These are phyloP conservation scores for Eragrostis curvula DNA, from an alignment of 176 grass and related monocot species.

Conservation along the genomic window DNA sequence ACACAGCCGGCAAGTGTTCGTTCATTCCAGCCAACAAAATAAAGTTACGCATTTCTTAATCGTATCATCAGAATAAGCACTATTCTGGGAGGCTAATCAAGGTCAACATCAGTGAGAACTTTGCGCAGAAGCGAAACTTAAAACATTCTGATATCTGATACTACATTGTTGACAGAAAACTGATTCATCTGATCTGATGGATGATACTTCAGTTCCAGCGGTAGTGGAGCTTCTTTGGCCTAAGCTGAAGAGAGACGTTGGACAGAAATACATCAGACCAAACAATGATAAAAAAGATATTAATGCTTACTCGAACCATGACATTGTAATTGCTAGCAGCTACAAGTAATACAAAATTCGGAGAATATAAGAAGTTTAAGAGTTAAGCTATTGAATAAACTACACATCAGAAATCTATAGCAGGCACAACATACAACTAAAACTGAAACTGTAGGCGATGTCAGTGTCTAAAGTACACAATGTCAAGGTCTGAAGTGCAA, in stretches of 20 bases:
- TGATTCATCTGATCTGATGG: not conserved
- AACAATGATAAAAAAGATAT: not conserved
- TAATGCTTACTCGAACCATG: not conserved
- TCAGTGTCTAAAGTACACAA: not conserved
- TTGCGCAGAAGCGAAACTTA: not conserved
- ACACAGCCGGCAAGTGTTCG: not conserved
- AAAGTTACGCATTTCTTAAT: not conserved
- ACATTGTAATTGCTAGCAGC: not conserved
- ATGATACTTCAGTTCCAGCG: not conserved
- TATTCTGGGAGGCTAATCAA: not conserved
- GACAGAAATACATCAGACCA: conserved; percentile 5
- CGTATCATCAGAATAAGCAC: not conserved
- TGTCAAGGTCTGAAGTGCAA: not conserved
- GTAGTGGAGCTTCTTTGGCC: conserved; percentile 16
- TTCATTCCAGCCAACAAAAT: conserved; percentile 16
- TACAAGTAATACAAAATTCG: not conserved
- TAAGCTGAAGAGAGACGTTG: conserved; percentile 22
- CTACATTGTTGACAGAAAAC: too few species aligned
- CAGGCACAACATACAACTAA: not conserved
- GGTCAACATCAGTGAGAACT: not conserved
- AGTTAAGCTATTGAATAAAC: not conserved
- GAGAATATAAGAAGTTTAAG: not conserved
- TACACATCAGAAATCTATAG: not conserved
- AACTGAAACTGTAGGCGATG: not conserved
- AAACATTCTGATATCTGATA: too few species aligned